phyloP scores from a whole-genome alignment of 2,329 filamentous ascomycete species.

The Ilyonectria mors-panacis region DNA sequence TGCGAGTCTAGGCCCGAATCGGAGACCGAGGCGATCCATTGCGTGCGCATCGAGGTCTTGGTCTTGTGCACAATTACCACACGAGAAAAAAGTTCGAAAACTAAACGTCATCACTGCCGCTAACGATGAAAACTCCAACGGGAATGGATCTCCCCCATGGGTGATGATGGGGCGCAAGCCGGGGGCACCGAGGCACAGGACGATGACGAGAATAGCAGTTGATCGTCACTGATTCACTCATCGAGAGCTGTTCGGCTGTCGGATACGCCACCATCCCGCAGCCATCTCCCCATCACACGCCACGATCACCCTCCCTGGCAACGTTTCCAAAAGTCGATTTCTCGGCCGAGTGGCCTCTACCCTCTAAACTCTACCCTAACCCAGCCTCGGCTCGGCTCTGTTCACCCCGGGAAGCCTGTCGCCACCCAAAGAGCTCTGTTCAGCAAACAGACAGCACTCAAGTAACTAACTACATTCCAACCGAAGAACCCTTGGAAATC shows the following conservation, averaged over 20 bases:
- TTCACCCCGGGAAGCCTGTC: neutral
- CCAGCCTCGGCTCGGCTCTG: slow-evolving; percentile 16
- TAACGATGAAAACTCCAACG: slow-evolving; percentile 13
- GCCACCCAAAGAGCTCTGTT: neutral
- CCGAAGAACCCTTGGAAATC: neutral
- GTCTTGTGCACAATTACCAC: slow-evolving; percentile 47
- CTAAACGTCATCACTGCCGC: slow-evolving; percentile 32
- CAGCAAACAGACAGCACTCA: neutral
- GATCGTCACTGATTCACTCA: neutral
- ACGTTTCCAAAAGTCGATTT: slow-evolving; percentile 32
- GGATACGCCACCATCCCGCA: slow-evolving; percentile 7
- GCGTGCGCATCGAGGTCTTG: slow-evolving; percentile 18
- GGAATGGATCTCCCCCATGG: neutral
- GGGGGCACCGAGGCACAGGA: neutral
- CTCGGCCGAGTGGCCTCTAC: slow-evolving; percentile 38
- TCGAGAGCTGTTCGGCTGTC: neutral
- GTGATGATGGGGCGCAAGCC: slow-evolving; percentile 2
- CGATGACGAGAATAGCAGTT: neutral
- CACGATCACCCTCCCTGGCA: neutral
- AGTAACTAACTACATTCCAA: neutral
- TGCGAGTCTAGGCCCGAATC: slow-evolving; percentile 38
- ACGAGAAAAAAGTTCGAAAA: slow-evolving; percentile 17
- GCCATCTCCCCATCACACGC: neutral
- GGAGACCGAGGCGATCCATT: slow-evolving; percentile 39
- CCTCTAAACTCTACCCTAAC: slow-evolving; percentile 28